These are phyloP conservation scores for Fusarium dimerum DNA, from an alignment of 2,329 filamentous ascomycete species.

Conservation along the genomic window DNA sequence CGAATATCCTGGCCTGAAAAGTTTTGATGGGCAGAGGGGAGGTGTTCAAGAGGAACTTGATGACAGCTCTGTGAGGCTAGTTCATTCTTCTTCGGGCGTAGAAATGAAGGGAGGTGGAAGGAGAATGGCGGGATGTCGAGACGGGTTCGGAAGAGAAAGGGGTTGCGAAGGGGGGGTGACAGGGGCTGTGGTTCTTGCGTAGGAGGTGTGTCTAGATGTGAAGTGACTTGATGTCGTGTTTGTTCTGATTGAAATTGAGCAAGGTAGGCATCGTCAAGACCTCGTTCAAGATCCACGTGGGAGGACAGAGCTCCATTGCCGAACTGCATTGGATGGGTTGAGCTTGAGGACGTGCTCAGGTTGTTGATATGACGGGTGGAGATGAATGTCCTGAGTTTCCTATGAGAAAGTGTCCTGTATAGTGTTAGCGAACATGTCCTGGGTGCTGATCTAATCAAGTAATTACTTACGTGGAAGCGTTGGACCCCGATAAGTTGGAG, in stretches of 20 bases:
- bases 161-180: conserved; percentile 28
- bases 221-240: too few relatives aligned
- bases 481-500: conserved; percentile 23
- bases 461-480: conserved; percentile 22
- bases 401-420: conserved; percentile 16
- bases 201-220: background rate
- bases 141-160: conserved; percentile 38
- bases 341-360: conserved; percentile 18
- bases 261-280: background rate
- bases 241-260: too few relatives aligned
- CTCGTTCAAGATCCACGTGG: conserved; percentile 11
- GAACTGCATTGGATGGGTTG: conserved; percentile 6
- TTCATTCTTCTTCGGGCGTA: conserved; percentile 11
- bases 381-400: conserved; percentile 22
- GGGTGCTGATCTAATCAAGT: rapidly evolving
- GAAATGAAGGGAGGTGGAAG: conserved; percentile 23
- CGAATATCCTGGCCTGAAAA: conserved; percentile 12
- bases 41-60: conserved; percentile 11
- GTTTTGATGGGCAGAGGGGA: conserved; percentile 13
- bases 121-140: conserved; percentile 27
- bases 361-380: conserved; percentile 20
- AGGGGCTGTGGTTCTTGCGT: conserved; percentile 2
- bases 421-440: conserved; percentile 1
- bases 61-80: background rate
- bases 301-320: background rate